A percentile compares a stretch with the other conserved stretches of the same genome.
These are phyloP conservation scores for Elsinoe ampelina DNA, from an alignment of 2,329 filamentous ascomycete genomes.

Conservation along the genomic window DNA sequence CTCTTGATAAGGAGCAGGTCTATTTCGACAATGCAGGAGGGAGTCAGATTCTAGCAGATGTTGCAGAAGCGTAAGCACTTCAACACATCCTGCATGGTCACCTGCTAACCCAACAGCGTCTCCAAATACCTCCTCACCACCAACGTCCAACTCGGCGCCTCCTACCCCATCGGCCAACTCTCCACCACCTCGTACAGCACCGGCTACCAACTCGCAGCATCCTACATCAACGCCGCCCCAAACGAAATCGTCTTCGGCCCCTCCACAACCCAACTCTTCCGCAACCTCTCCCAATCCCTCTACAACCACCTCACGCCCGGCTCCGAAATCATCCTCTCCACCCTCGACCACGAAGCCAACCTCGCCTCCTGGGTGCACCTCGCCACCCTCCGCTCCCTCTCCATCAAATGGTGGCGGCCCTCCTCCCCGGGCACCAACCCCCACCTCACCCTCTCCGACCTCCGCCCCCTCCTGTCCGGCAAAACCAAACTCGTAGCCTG, in stretches of 20 bases:
- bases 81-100: not conserved
- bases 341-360: constrained; percentile 70
- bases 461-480: constrained; percentile 50
- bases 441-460: constrained; percentile 47
- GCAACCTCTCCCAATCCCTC: constrained; percentile 53
- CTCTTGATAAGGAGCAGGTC: constrained; percentile 56
- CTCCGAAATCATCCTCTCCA: constrained; percentile 55
- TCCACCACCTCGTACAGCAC: constrained; percentile 52
- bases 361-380: constrained; percentile 64
- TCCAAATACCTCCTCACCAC: constrained; percentile 55
- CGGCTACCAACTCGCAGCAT: constrained; percentile 56
- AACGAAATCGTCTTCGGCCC: constrained; percentile 64
- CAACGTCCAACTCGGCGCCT: constrained; percentile 69
- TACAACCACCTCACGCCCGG: constrained; percentile 49
- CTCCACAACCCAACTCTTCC: constrained; percentile 67
- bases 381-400: constrained; percentile 50
- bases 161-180: constrained; percentile 51
- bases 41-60: constrained; percentile 58
- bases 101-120: constrained; percentile 39
- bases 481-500: constrained; percentile 62
- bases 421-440: constrained; percentile 38
- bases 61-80: constrained; percentile 52
- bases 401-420: constrained; percentile 58
- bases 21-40: constrained; percentile 74
- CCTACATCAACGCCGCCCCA: constrained; percentile 57